Conservation (phyloP, 371 early-diverging fungal species). For the Massospora cicadina region DNA sequence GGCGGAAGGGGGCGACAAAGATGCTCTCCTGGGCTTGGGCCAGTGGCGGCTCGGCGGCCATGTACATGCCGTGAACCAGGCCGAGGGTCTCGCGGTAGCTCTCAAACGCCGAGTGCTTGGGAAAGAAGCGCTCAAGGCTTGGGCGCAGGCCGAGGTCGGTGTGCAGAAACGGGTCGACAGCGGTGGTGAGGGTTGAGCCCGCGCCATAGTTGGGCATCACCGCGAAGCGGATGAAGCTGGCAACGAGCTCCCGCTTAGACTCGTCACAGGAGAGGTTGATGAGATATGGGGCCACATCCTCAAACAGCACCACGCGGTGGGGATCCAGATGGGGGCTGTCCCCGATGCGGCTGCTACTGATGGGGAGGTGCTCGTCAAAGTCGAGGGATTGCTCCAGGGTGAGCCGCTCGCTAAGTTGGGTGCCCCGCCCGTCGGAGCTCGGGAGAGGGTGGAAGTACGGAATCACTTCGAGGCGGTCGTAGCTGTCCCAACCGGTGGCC, state of each 20-base stretch:
- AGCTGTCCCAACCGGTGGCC: background rate
- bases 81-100: background rate
- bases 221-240: background rate
- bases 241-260: constrained; percentile 2
- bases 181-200: background rate
- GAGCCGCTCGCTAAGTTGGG: background rate
- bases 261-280: constrained; percentile 25
- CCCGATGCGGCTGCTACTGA: background rate
- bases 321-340: constrained; percentile 30
- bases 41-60: background rate
- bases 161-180: background rate
- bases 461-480: background rate
- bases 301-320: constrained; percentile 45
- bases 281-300: constrained; percentile 43
- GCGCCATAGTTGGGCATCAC: background rate
- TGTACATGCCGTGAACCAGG: background rate
- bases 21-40: background rate
- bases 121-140: background rate
- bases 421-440: background rate
- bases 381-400: background rate
- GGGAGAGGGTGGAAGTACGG: background rate
- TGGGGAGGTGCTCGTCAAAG: background rate
- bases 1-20: background rate
- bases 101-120: background rate
- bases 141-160: background rate